Conservation (phyloP, 176 grass and related monocot species). For the Miscanthus lutarioriparius region DNA sequence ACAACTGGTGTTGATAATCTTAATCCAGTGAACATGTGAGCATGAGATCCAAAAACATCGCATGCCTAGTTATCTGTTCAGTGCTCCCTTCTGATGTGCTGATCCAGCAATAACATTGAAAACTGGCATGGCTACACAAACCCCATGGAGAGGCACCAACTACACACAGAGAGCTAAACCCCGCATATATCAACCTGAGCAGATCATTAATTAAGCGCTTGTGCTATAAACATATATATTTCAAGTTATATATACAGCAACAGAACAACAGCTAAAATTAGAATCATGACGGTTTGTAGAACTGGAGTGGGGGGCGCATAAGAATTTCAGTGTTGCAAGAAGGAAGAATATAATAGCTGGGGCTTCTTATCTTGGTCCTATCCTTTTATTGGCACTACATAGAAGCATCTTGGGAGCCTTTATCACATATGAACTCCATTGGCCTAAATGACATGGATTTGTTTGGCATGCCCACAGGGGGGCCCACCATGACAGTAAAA, state of each 20-base stretch:
- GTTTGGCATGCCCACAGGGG: constrained; percentile 43
- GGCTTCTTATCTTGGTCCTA: constrained; percentile 57
- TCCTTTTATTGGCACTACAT: constrained; percentile 72
- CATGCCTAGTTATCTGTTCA: constrained; percentile 55
- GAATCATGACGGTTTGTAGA: neutral
- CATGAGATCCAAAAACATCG: constrained; percentile 42
- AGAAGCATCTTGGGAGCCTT: constrained; percentile 58
- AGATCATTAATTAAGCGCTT: neutral
- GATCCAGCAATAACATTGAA: constrained; percentile 55
- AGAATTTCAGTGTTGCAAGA: constrained; percentile 39
- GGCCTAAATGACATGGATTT: constrained; percentile 59
- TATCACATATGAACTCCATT: constrained; percentile 56
- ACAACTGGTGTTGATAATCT: constrained; percentile 56
- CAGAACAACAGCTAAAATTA: neutral
- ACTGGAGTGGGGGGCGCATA: constrained; percentile 14
- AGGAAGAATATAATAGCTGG: constrained; percentile 57
- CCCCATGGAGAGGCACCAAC: constrained; percentile 30
- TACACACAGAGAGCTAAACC: neutral
- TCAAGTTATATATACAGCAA: neutral
- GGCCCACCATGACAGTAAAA: constrained; percentile 56
- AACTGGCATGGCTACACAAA: constrained; percentile 33
- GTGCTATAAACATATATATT: neutral
- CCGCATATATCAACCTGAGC: neutral
- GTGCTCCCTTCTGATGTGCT: constrained; percentile 49
- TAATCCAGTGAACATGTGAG: constrained; percentile 51